Base-by-base conservation (phyloP, 176 grass and related monocot genomes). In the Dactylis glomerata region DNA sequence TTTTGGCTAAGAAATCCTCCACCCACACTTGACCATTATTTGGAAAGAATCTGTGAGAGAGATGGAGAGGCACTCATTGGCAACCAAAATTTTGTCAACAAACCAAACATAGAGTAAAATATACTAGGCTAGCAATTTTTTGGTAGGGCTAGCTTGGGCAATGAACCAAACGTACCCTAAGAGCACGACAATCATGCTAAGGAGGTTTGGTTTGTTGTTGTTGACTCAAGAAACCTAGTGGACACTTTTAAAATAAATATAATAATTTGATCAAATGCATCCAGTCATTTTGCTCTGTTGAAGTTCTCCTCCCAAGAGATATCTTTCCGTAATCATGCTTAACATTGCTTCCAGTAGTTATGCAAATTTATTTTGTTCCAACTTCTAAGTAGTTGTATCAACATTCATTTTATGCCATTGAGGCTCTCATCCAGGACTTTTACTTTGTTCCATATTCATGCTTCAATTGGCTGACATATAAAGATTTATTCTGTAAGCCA, bases 271-370 rank as follows among this genome's bases (percentile, higher is more conserved):
- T 32, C 32, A 11, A 55, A 30, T 73, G 81, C 75, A 62, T 82
- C 13, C 9, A 79, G 40, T 81, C 31, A 65, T 28, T 49, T 50
- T 86, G 33, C 26, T 27, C 11, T 55, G 45, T 87, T 54, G 56
- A 80, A 55, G 76, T 30, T 80, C 38, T 30, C 31, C 54, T 66
- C 45, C 26, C 30, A 76, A 47, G 44, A 40, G 23, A 34, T 71
- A 68, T 76, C 31, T 32, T 33, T 63, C 52, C 65, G 51, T 51
- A 31, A n/a, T 59, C 19, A 81, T 76, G 49, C 50, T 88, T 83
- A 11, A 78, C 37, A 62, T 62, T 71, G 41, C 52, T 30, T 85
- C 59, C 32, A 49, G 55, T 81, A 81, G 83, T 61, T 54, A 42
- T 46, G 14, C 6, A 26, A 82, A 8, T 54, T 82, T 75, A 75